Evolutionary conservation across 164 flowering plant genomes (phyloP).

Genomic region (Vitis rupestris): DNA sequence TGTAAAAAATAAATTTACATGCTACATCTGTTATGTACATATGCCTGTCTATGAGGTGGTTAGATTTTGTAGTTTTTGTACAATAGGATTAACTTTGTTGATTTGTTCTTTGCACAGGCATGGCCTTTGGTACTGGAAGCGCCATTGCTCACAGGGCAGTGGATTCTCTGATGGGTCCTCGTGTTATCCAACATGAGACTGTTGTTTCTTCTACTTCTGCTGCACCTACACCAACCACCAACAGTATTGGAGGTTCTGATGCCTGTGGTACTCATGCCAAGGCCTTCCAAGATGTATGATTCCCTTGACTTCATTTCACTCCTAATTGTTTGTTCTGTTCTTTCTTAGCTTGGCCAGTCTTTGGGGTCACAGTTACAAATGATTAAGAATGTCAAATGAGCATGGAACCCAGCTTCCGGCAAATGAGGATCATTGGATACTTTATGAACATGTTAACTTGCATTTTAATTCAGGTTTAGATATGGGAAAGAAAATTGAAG

Average conservation of each 20-base stretch:
- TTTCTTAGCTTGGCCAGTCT: not conserved
- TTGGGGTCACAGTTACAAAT: no score
- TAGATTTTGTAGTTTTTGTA: no score
- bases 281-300: slow-evolving; percentile 8
- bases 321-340: not conserved
- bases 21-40: no score
- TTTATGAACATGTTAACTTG: no score
- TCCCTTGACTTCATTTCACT: not conserved
- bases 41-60: no score
- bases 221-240: not conserved
- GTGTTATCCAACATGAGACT: slow-evolving; percentile 10
- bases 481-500: no score
- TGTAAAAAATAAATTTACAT: no score
- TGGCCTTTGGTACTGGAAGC: slow-evolving; percentile 6
- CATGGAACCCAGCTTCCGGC: no score
- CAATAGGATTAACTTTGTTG: no score
- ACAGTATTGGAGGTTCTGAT: slow-evolving; percentile 2
- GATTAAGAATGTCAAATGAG: not conserved
- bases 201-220: slow-evolving; percentile 2
- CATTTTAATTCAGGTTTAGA: no score
- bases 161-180: slow-evolving; percentile 10
- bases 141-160: slow-evolving; percentile 10
- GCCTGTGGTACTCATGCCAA: slow-evolving; percentile 4
- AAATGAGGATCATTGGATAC: no score
- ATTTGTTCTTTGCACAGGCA: no score